Base-by-base conservation (phyloP, 331 rosid species). In the Prunus yedoensis region DNA sequence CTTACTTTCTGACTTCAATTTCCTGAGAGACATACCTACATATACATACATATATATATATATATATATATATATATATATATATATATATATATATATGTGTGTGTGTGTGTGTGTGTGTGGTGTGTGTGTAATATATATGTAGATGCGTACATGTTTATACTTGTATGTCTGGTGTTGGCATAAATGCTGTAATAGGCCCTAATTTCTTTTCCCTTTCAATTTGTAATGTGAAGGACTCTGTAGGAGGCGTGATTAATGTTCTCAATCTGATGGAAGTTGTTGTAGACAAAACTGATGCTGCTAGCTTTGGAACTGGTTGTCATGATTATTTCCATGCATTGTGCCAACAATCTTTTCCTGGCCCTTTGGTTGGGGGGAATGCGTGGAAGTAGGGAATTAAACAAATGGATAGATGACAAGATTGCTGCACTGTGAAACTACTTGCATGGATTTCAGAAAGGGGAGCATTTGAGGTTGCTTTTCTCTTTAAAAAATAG, bases 291-390 rank as follows among this genome's bases (percentile, higher is more conserved):
- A 66, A 83, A 72, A 71, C 45, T 46, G 73, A 59, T 53, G 23
- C 72, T 27, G 43, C 77, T 35, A 54, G 46, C 77, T 56, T 68
- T 63, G 82, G 81, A 69, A 63, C 57, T 53, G 72, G 56, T 68
- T 66, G 38, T 60, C 5, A 51, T 68, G 79, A 75, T 68, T 80
- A 74, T 61, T 80, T 80, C 79, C 69, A 64, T 23, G 61, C 57
- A 2, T 74, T 80, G 50, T 74, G 79, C 67, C 75, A 80, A 25
- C 72, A 68, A 69, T 74, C 83, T 38, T 80, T 74, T 54, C 79
- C 83, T 52, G 79, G 79, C 45, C 83, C 83, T n/a, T 74, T 80
- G 74, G 67, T 68, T 68, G 83, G 83, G 47, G 76, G 79, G 35
- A 68, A 46, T 68, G 76, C 20, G n/a, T 70, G 76, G 83, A 61